These are phyloP conservation scores for Microglena sp. DNA, from an alignment of 139 green algal genomes.

Conservation along the genomic window DNA sequence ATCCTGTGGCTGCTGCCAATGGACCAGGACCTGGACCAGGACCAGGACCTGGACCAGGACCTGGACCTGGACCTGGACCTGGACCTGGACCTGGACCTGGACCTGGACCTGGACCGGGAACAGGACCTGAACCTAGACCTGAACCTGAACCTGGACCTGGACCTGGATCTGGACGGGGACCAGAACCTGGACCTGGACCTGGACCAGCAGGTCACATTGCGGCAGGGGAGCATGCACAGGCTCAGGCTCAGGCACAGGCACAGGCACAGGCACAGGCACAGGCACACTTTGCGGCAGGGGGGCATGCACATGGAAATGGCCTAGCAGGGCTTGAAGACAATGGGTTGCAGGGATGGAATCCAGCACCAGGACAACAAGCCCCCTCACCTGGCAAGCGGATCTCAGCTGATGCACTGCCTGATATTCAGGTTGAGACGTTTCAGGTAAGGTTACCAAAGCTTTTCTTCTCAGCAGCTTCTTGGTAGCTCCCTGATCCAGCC, in stretches of 20 bases:
- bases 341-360: no score
- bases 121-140: not conserved
- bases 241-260: not conserved
- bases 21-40: not conserved
- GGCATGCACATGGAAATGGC: not conserved
- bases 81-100: no score
- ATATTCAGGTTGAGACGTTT: not conserved
- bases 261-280: constrained; percentile 8
- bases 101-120: no score
- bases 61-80: no score
- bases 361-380: no score
- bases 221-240: not conserved
- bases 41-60: not conserved
- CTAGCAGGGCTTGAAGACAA: no score
- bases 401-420: not conserved
- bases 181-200: not conserved
- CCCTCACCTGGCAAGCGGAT: no score
- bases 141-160: no score
- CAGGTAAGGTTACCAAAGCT: no score
- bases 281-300: constrained; percentile 1
- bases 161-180: no score
- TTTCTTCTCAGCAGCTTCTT: no score
- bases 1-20: not conserved
- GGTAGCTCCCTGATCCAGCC: no score
- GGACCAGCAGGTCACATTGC: not conserved